Evolutionary conservation across 345 rosid genomes (phyloP).

Genomic region (Aquilaria malaccensis): DNA sequence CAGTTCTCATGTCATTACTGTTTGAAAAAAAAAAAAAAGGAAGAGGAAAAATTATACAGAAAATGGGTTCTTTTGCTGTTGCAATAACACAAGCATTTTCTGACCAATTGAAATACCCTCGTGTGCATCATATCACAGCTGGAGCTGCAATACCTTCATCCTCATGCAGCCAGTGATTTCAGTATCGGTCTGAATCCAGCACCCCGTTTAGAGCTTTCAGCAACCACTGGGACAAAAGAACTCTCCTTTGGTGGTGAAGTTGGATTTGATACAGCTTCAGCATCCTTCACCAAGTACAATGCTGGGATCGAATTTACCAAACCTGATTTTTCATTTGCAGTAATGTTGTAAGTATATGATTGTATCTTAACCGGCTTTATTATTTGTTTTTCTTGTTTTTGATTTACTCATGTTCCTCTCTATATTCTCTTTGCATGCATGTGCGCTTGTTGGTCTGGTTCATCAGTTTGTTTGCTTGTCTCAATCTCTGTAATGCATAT

Average conservation of each 20-base stretch:
- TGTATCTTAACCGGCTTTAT: neutral
- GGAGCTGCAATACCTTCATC: slow-evolving; percentile 75
- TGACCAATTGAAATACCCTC: neutral
- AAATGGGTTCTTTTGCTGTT: too few species aligned
- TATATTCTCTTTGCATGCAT: too few species aligned
- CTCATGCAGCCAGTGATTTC: slow-evolving; percentile 58
- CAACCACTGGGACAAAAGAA: slow-evolving; percentile 59
- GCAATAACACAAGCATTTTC: too few species aligned
- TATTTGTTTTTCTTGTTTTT: neutral
- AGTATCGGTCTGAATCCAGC: slow-evolving; percentile 76
- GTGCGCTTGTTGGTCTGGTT: neutral
- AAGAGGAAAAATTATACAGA: neutral
- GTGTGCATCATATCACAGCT: slow-evolving; percentile 33
- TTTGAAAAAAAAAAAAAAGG: slow-evolving; percentile 1
- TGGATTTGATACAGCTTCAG: slow-evolving; percentile 71
- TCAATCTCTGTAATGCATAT: neutral
- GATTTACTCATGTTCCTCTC: too few species aligned
- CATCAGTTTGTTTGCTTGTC: neutral
- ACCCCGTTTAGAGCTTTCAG: slow-evolving; percentile 69
- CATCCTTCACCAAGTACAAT: slow-evolving; percentile 55
- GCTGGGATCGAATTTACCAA: slow-evolving; percentile 62
- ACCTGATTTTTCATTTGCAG: slow-evolving; percentile 57
- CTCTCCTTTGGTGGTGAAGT: slow-evolving; percentile 68
- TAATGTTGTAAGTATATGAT: slow-evolving; percentile 50
- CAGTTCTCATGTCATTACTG: neutral